Conservation (phyloP, 768 basidiomycete species). For the Pleurotus cornucopiae region DNA sequence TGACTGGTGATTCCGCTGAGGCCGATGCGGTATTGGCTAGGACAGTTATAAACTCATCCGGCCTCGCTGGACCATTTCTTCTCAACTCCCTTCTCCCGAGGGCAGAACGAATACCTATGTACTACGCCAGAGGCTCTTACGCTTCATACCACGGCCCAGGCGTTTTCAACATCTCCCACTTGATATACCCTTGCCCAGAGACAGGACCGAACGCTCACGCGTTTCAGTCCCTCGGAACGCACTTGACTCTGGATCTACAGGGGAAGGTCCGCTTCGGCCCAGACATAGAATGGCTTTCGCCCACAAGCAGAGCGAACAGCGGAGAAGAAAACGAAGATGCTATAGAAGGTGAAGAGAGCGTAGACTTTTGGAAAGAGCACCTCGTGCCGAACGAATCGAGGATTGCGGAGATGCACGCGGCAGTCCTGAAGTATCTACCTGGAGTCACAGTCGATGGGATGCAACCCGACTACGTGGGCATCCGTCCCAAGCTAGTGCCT, state of each 20-base stretch:
- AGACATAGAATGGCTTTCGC: constrained; percentile 83
- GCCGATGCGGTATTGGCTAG: constrained; percentile 59
- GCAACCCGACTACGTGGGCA: constrained; percentile 78
- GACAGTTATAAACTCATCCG: constrained; percentile 80
- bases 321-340: constrained; percentile 22
- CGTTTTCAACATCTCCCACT: constrained; percentile 55
- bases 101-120: constrained; percentile 62
- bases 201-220: constrained; percentile 51
- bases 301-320: constrained; percentile 34
- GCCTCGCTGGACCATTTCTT: constrained; percentile 67
- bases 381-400: constrained; percentile 61
- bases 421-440: constrained; percentile 75
- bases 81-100: constrained; percentile 65
- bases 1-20: constrained; percentile 43
- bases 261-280: constrained; percentile 90
- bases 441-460: constrained; percentile 55
- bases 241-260: constrained; percentile 82
- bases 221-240: constrained; percentile 88
- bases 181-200: constrained; percentile 91
- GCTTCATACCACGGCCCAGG: constrained; percentile 85
- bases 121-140: constrained; percentile 83
- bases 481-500: constrained; percentile 82
- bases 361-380: constrained; percentile 74
- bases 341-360: constrained; percentile 29
- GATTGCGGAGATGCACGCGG: constrained; percentile 60